Evolutionary conservation across 441 rosid species (phyloP), one percentile per base, ranked within the genome.

Genomic region (Jatropha podagrica): DNA sequence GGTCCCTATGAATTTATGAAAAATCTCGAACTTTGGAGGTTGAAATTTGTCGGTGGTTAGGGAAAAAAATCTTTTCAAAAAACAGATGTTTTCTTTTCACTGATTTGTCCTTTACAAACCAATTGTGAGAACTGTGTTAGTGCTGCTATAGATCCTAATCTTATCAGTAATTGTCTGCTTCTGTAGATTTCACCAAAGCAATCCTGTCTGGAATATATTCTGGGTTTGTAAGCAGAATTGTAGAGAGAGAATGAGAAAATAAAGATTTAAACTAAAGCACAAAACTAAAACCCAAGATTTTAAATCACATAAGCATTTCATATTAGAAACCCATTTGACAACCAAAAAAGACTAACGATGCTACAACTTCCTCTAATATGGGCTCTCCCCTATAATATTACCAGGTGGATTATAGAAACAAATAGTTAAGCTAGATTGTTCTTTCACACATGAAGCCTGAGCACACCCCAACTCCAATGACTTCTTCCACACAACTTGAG

Each of bases 381-480:
- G 97, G 40, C 88, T 88, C 78, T 94, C 92, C 11, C 98, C 97
- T 52, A 86, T 66, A 65, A 79, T 4, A 74, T 92, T 94, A 0
- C 98, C 98, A 15, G 97, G 97, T 61, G 98, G 98, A 77, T 88
- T 77, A 61, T 92, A 92, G 73, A 91, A 91, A 77, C 98, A 94
- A 15, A 94, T 74, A 17, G 98, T 92, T 68, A 92, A 80, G 61
- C 83, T 86, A 9, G 83, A 80, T 70, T 79, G 83, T 60, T 81
- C 88, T 55, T 86, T 84, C 0, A 64, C 49, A 71, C 97, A 94
- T 56, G 79, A 76, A 58, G 89, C 93, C 64, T 92, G 93, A 1
- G 89, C 91, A 67, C 98, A 94, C 0, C 98, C 97, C 58, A 92
- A 37, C 73, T 88, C 93, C 74, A 68, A 40, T 4, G 95, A 87